phyloP scores from a whole-genome alignment of 2,329 filamentous ascomycete species.

The Paraconiothyrium brasiliense region DNA sequence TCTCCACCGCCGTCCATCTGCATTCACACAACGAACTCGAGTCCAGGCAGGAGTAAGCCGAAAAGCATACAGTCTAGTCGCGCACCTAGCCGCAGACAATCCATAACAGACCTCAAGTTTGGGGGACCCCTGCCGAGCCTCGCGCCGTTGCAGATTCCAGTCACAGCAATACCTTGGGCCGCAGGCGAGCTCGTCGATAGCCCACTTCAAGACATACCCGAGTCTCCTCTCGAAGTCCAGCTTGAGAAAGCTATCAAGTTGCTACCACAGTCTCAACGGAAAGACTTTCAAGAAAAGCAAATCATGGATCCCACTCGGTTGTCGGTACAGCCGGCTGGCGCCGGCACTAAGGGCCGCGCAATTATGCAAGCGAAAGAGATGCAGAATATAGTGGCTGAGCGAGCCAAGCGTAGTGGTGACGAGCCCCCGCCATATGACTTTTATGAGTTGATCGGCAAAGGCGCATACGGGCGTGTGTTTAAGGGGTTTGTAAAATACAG shows the following conservation, averaged over 20 bases:
- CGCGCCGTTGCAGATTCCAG: slow-evolving; percentile 26
- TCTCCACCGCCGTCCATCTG: slow-evolving; percentile 17
- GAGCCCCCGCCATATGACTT: slow-evolving; percentile 73
- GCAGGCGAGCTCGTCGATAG: slow-evolving; percentile 24
- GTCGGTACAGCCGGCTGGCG: slow-evolving; percentile 37
- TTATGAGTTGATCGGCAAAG: slow-evolving; percentile 77
- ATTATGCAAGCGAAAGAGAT: slow-evolving; percentile 76
- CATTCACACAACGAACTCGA: slow-evolving; percentile 16
- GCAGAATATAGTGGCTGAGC: slow-evolving; percentile 70
- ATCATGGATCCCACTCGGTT: slow-evolving; percentile 44
- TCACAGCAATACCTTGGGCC: slow-evolving; percentile 26
- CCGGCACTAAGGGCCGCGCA: slow-evolving; percentile 65
- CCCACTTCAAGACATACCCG: slow-evolving; percentile 36
- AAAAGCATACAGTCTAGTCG: slow-evolving; percentile 3
- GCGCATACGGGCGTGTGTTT: slow-evolving; percentile 78
- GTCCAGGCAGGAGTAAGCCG: slow-evolving; percentile 9
- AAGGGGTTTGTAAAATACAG: slow-evolving; percentile 60
- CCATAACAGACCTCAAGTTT: slow-evolving; percentile 33
- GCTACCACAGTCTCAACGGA: slow-evolving; percentile 5
- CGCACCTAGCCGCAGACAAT: slow-evolving; percentile 26
- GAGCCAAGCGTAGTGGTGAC: slow-evolving; percentile 67
- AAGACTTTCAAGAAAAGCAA: slow-evolving; percentile 12
- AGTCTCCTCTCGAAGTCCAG: slow-evolving; percentile 33
- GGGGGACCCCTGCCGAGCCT: slow-evolving; percentile 21
- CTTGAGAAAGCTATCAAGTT: slow-evolving; percentile 21